Percentiles rank a stretch among this genome's conserved stretches.
phyloP scores from a whole-genome alignment of 805 yeast genomes.

The Candida boidinii region DNA sequence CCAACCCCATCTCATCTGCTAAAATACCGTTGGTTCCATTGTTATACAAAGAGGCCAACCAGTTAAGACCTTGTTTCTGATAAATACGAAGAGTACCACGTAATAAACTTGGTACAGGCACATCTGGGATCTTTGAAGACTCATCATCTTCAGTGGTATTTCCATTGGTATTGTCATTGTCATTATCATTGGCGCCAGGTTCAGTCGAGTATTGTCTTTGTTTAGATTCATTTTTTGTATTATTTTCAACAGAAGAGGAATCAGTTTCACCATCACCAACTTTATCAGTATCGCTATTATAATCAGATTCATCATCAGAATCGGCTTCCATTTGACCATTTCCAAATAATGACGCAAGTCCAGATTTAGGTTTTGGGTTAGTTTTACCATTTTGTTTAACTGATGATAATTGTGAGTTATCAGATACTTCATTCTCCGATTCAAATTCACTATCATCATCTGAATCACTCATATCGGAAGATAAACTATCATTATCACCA shows the following conservation, averaged over 20 bases:
- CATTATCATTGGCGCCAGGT: conserved; percentile 16
- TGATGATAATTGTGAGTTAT: conserved; percentile 12
- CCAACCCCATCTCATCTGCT: conserved; percentile 99
- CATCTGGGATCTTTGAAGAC: conserved; percentile 45
- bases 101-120: conserved; percentile 67
- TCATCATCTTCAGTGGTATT: conserved; percentile 22
- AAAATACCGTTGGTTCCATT: conserved; percentile 91
- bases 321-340: conserved; percentile 16
- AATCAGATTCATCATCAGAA: conserved; percentile 29
- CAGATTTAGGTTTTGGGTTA: conserved; percentile 11
- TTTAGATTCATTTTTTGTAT: conserved; percentile 2
- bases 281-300: conserved; percentile 22
- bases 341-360: conserved; percentile 30
- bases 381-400: conserved; percentile 16
- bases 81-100: conserved; percentile 82
- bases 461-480: not conserved
- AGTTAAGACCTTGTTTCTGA: conserved; percentile 92
- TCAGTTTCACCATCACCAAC: conserved; percentile 5
- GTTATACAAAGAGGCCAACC: conserved; percentile 92
- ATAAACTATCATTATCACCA: conserved; percentile 1
- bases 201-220: no score
- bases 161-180: conserved; percentile 12
- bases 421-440: conserved; percentile 8
- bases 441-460: not conserved
- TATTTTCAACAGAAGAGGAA: conserved; percentile 4